Conservation (phyloP, 495 filamentous ascomycete species). For the Immersiella caudata region DNA sequence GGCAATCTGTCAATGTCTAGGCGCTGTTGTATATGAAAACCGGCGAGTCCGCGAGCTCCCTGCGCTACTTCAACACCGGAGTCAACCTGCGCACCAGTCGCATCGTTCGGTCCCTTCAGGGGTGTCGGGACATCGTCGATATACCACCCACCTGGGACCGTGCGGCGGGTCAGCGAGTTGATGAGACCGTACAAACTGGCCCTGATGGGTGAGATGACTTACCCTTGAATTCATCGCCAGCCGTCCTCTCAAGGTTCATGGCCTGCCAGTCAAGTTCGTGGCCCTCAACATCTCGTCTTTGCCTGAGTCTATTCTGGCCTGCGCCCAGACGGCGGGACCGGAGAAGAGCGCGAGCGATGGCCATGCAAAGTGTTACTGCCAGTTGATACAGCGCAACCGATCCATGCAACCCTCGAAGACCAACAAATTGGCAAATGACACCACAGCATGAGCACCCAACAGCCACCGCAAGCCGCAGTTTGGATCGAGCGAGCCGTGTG, state of each 20-base stretch:
- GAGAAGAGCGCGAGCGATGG: background rate
- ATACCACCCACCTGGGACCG: too few species aligned
- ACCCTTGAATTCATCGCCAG: too few species aligned
- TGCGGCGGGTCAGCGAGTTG: too few species aligned
- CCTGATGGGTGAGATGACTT: too few species aligned
- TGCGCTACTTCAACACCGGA: too few species aligned
- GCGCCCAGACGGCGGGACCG: background rate
- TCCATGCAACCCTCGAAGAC: background rate
- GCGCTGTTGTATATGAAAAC: too few species aligned
- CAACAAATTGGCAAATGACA: background rate
- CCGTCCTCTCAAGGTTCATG: background rate
- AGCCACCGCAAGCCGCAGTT: background rate
- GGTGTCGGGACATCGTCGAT: too few species aligned
- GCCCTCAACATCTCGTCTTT: background rate
- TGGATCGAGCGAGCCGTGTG: background rate
- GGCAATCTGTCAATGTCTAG: too few species aligned
- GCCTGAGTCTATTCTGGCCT: background rate
- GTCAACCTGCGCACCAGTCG: too few species aligned
- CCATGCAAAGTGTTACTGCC: background rate
- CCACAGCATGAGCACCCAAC: background rate
- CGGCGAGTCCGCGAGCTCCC: too few species aligned
- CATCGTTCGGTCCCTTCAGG: too few species aligned
- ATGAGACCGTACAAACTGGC: too few species aligned
- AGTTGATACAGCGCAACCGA: background rate
- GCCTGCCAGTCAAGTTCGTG: slow-evolving; percentile 8